Base-by-base conservation (phyloP, 768 basidiomycete species). In the Leccinum longicurvipes region DNA sequence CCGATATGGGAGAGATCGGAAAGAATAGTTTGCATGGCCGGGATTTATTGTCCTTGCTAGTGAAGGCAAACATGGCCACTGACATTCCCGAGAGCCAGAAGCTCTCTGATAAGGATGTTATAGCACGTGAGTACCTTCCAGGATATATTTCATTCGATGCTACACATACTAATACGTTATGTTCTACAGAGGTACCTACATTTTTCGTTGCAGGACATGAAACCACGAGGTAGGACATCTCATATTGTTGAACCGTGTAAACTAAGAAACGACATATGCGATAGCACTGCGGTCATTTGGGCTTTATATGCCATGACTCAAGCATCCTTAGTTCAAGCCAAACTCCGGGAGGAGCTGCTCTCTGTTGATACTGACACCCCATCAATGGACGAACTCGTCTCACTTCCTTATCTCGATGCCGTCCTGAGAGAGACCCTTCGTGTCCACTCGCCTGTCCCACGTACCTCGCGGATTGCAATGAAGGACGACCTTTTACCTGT, bases 371-470 rank as follows among this genome's bases (percentile, higher is more conserved):
- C 81, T 0, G 82, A 86, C 8, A 80, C 71, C 0, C 87, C 87
- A 3, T 77, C 78, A 3, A 87, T 89, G 83, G 89, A 91, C 36
- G 78, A 84, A 32, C 77, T 91, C 2, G 79, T 81, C 51, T 73
- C 78, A 4, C 74, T 93, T 3, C 79, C 85, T 0, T 89, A 87
- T 61, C 81, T 91, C 19, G 88, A 89, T 59, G 74, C 74, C 17
- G 78, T 87, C 9, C 74, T 86, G 3, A 77, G 80, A 8, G 87
- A 88, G 68, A 80, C 78, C 0, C 67, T 88, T 54, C 79, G 86
- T 0, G 36, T 85, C 2, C 74, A 86, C 56, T 51, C 82, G 0
- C 83, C 84, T 0, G 77, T 86, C 3, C 70, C 77, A 1, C 58
- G 55, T 17, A 77, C 76, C 0, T 55, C 74, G 15, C 72, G 83